phyloP scores from a whole-genome alignment of 306 rosid species.

The Pterocarpus macrocarpus region DNA sequence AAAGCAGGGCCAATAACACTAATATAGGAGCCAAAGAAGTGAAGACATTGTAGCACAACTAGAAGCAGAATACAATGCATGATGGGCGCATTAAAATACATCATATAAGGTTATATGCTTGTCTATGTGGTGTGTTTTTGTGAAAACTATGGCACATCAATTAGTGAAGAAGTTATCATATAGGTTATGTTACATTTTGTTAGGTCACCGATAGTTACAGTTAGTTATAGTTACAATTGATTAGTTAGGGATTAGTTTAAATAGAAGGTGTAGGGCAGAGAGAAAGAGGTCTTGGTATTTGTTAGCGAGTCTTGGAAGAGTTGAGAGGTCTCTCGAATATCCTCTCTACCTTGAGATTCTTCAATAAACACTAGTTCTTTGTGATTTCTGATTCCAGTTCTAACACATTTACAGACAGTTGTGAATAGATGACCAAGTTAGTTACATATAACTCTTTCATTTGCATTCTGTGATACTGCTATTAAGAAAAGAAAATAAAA shows the following conservation, averaged over 20 bases:
- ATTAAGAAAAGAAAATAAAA: background rate
- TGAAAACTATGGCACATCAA: no score
- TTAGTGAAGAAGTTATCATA: background rate
- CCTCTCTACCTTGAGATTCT: no score
- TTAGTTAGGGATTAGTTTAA: no score
- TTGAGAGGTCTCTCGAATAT: no score
- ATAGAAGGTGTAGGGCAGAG: no score
- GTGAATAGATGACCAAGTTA: background rate
- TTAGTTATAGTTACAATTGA: no score
- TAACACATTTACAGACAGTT: background rate
- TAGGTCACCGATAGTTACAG: no score
- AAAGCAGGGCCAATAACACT: background rate
- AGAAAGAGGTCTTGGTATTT: no score
- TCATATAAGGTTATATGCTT: background rate
- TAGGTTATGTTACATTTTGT: background rate
- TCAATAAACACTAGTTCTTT: no score
- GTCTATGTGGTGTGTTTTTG: background rate
- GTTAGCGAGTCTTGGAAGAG: no score
- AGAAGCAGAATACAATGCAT: conserved; percentile 1
- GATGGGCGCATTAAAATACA: background rate
- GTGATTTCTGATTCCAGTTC: no score
- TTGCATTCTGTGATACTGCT: background rate
- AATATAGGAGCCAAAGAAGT: background rate
- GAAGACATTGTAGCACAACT: background rate
- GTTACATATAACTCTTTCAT: background rate